Percentiles rank a stretch among this genome's conserved stretches.
These are phyloP conservation scores for Xerophyta viscosa DNA, from an alignment of 106 monocot species.

Conservation along the genomic window DNA sequence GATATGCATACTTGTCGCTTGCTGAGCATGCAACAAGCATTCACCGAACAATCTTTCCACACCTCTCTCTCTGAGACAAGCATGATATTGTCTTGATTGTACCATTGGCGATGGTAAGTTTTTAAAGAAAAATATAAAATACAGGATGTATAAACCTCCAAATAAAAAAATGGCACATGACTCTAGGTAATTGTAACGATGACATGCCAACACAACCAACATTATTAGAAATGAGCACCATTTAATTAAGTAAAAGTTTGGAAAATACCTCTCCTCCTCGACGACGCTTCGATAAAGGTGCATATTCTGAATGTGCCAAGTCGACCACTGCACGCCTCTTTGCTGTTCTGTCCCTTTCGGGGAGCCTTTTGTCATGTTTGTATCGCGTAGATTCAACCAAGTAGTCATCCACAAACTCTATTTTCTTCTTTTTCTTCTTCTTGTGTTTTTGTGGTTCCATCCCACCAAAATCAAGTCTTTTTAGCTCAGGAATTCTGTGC, in stretches of 20 bases:
- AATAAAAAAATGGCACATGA: no score
- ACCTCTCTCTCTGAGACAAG: no score
- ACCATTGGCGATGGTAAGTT: no score
- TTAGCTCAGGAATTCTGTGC: constrained; percentile 34
- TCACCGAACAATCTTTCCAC: no score
- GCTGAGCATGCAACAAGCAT: no score
- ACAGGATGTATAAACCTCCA: no score
- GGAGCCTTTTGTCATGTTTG: constrained; percentile 54
- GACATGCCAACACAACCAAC: no score
- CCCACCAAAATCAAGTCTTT: constrained; percentile 31
- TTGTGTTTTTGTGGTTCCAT: constrained; percentile 35
- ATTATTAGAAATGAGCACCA: no score
- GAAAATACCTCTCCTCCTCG: constrained; percentile 81
- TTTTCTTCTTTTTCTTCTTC: constrained; percentile 70
- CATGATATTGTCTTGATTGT: no score
- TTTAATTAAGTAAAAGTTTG: not conserved
- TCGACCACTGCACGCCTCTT: constrained; percentile 56
- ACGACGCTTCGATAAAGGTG: constrained; percentile 58
- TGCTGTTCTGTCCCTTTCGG: constrained; percentile 66
- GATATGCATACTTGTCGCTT: no score
- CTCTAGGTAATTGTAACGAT: no score
- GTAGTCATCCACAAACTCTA: constrained; percentile 70
- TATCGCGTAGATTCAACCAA: constrained; percentile 48
- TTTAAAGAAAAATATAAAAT: no score
- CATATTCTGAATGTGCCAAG: constrained; percentile 39